phyloP scores from a whole-genome alignment of 73 alveolate genomes.

The Paramecium octaurelia region DNA sequence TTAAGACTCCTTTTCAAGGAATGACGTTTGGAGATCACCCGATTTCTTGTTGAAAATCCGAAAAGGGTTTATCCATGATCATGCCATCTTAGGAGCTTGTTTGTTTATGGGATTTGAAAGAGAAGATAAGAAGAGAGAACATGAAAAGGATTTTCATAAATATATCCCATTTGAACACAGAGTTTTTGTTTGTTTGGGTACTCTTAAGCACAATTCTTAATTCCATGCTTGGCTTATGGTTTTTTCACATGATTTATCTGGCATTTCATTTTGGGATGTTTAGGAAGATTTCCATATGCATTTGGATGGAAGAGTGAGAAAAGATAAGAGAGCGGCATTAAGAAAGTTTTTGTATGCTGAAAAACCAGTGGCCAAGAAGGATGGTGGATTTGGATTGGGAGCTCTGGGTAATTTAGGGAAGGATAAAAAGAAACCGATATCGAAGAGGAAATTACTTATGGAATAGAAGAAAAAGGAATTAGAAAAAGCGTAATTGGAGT shows the following conservation, averaged over 20 bases:
- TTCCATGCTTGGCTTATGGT: conserved; percentile 66
- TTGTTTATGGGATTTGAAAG: conserved; percentile 43
- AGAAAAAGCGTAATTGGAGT: background rate
- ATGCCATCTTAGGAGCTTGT: conserved; percentile 67
- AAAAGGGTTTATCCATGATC: conserved; percentile 65
- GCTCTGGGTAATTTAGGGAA: background rate
- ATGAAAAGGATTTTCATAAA: conserved; percentile 25
- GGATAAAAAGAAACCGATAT: background rate
- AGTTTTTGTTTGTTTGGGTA: conserved; percentile 69
- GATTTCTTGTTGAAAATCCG: conserved; percentile 62
- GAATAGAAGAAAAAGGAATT: background rate
- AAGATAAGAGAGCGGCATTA: background rate
- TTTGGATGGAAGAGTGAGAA: conserved; percentile 52
- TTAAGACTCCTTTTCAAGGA: conserved; percentile 41
- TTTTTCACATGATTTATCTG: conserved; percentile 41
- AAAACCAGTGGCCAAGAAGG: background rate
- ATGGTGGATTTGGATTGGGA: background rate
- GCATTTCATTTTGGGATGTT: conserved; percentile 62
- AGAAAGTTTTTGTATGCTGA: conserved; percentile 32
- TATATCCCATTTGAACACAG: conserved; percentile 62
- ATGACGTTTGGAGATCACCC: conserved; percentile 68
- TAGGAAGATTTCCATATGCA: conserved; percentile 39
- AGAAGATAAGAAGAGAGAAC: background rate
- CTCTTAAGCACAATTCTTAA: conserved; percentile 50
- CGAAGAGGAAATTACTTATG: background rate